phyloP scores from a whole-genome alignment of 805 yeast genomes.

The Wickerhamiella kazuoi region DNA sequence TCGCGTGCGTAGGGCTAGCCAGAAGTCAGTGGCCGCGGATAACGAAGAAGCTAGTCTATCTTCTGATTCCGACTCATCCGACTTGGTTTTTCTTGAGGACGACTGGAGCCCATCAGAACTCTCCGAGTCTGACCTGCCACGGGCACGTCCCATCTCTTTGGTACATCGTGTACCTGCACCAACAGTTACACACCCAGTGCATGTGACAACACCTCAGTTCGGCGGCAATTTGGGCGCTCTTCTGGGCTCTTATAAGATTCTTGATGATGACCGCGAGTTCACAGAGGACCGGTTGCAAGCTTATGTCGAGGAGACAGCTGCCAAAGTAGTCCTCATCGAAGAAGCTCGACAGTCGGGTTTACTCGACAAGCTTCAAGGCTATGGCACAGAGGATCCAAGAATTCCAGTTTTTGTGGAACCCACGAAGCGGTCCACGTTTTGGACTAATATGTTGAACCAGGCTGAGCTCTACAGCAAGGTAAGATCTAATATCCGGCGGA shows the following conservation, averaged over 20 bases:
- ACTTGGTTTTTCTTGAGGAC: background rate
- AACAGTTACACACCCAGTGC: slow-evolving; percentile 42
- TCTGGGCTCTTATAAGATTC: slow-evolving; percentile 36
- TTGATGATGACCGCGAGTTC: slow-evolving; percentile 31
- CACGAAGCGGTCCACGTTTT: slow-evolving; percentile 34
- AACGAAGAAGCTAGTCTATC: no score
- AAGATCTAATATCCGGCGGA: slow-evolving; percentile 45
- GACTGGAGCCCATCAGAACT: background rate
- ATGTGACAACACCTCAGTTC: slow-evolving; percentile 31
- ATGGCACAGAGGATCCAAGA: slow-evolving; percentile 6
- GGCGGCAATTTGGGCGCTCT: slow-evolving; percentile 25
- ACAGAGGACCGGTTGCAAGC: background rate
- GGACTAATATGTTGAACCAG: slow-evolving; percentile 62
- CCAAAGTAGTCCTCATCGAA: slow-evolving; percentile 27
- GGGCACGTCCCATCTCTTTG: background rate
- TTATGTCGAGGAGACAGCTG: slow-evolving; percentile 35
- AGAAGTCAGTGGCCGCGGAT: no score
- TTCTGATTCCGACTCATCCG: background rate
- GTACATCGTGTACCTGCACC: slow-evolving; percentile 24
- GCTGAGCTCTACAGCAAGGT: slow-evolving; percentile 54
- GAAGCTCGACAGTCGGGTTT: slow-evolving; percentile 27
- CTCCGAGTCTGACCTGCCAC: background rate
- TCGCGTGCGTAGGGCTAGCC: no score
- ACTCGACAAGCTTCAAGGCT: slow-evolving; percentile 18
- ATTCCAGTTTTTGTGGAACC: slow-evolving; percentile 33